Conservation (phyloP, 768 basidiomycete species). For the Lyophyllum semitale region DNA sequence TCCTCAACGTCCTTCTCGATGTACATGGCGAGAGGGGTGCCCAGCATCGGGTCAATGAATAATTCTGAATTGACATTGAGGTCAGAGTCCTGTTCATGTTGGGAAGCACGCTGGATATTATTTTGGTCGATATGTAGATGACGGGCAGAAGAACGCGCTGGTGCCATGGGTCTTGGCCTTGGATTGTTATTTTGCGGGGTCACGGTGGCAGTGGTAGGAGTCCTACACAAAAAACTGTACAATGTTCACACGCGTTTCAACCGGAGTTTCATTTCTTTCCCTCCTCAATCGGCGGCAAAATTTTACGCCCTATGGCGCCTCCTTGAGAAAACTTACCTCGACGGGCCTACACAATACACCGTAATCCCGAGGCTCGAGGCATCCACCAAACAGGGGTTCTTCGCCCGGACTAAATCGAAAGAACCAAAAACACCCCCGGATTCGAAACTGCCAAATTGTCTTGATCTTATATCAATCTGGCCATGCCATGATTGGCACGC, state of each 20-base stretch:
- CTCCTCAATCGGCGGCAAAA: background rate
- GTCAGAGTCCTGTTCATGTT: constrained; percentile 29
- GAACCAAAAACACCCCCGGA: too few species aligned
- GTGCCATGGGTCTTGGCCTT: constrained; percentile 78
- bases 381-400: too few species aligned
- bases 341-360: too few species aligned
- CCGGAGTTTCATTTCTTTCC: constrained; percentile 18
- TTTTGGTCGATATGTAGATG: constrained; percentile 41
- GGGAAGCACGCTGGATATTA: constrained; percentile 31
- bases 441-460: background rate
- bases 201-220: constrained; percentile 51
- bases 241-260: constrained; percentile 24
- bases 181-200: constrained; percentile 35
- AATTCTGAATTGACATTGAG: constrained; percentile 48
- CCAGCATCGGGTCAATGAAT: constrained; percentile 84
- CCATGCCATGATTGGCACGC: background rate
- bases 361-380: too few species aligned
- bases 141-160: constrained; percentile 61
- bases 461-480: background rate
- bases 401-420: too few species aligned
- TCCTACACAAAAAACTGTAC: constrained; percentile 32
- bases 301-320: background rate
- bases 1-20: constrained; percentile 81
- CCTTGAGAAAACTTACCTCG: background rate
- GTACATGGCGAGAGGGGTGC: constrained; percentile 72